Percentiles rank a stretch among this genome's conserved stretches.
phyloP scores from a whole-genome alignment of 2,329 filamentous ascomycete genomes.

The Sarocladium brachiariae region DNA sequence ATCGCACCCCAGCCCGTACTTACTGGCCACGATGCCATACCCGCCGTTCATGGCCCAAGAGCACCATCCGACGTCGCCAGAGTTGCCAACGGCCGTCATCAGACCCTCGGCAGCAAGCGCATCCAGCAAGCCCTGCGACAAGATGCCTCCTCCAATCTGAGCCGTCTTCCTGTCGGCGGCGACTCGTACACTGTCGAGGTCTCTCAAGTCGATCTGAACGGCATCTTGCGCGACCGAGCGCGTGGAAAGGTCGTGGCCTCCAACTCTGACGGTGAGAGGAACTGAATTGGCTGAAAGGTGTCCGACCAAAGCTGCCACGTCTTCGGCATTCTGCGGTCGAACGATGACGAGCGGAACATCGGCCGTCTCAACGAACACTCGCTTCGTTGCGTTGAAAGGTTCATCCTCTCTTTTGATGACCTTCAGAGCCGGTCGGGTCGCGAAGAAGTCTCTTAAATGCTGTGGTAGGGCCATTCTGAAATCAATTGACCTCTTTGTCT shows the following conservation, averaged over 20 bases:
- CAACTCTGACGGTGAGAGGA: conserved; percentile 11
- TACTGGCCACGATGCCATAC: conserved; percentile 23
- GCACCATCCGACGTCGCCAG: conserved; percentile 22
- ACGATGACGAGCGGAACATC: conserved; percentile 1
- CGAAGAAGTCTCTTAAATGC: not conserved
- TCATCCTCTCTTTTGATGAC: not conserved
- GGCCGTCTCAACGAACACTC: not conserved
- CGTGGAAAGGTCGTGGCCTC: conserved; percentile 12
- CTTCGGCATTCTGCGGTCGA: not conserved
- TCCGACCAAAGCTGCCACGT: conserved; percentile 1
- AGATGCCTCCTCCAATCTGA: conserved; percentile 13
- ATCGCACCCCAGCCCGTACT: conserved; percentile 27
- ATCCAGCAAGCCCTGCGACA: conserved; percentile 11
- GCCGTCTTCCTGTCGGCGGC: conserved; percentile 12
- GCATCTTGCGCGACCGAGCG: conserved; percentile 12
- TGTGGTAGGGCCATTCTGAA: conserved; percentile 4
- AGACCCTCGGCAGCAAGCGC: conserved; percentile 11
- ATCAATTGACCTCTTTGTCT: no score
- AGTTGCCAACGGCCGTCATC: conserved; percentile 10
- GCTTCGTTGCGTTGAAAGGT: not conserved
- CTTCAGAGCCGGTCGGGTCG: not conserved
- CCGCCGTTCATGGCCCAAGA: conserved; percentile 30
- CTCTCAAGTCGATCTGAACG: conserved; percentile 14
- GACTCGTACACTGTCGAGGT: conserved; percentile 10
- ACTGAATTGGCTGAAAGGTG: not conserved